Evolutionary conservation across 2,329 filamentous ascomycete species (phyloP).

Genomic region (Diplodia intermedia): DNA sequence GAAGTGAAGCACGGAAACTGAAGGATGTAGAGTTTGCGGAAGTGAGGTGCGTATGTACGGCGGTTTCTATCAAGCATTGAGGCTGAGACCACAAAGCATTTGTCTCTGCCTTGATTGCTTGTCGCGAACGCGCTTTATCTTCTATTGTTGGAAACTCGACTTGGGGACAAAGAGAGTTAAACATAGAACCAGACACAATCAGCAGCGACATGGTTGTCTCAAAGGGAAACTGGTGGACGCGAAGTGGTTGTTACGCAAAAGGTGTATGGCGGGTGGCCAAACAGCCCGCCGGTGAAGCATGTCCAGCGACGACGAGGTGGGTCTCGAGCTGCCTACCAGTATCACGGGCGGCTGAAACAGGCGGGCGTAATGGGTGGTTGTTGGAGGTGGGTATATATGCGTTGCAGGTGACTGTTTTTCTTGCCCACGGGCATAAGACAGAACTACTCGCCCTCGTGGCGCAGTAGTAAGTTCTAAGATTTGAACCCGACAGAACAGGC

Average conservation of each 20-base stretch:
- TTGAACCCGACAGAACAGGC: neutral
- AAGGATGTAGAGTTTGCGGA: neutral
- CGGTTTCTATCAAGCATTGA: conserved; percentile 1
- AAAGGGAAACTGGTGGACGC: neutral
- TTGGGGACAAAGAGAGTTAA: neutral
- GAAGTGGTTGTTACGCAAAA: neutral
- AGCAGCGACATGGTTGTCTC: neutral
- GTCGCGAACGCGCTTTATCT: neutral
- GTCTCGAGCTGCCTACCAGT: neutral
- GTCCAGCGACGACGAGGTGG: neutral
- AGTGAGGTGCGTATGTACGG: neutral
- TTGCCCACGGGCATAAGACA: neutral
- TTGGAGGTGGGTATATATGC: neutral
- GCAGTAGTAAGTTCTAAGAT: neutral
- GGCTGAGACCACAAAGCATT: neutral
- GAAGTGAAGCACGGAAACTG: neutral
- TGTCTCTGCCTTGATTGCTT: neutral
- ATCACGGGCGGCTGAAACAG: neutral
- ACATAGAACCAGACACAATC: neutral
- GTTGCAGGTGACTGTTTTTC: too few relatives aligned
- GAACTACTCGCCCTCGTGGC: neutral
- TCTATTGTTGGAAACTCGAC: neutral
- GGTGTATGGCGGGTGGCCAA: neutral
- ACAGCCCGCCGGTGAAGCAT: neutral
- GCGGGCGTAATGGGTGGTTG: neutral